Evolutionary conservation across 1,284 basidiomycete genomes (phyloP).

Genomic region (Ganoderma meredithae): DNA sequence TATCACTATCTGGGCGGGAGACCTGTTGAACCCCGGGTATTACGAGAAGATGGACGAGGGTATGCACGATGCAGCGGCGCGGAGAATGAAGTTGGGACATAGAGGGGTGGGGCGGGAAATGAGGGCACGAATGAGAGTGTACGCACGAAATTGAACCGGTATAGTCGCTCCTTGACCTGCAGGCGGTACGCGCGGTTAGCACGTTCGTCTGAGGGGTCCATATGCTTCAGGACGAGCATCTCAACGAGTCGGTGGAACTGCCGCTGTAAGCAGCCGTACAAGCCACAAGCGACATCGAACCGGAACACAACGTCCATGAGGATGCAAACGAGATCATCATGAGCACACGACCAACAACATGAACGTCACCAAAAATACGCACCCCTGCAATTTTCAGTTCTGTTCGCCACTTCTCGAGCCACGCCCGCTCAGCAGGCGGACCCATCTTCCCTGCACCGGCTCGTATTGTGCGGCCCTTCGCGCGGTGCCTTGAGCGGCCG

Average conservation of each 20-base stretch:
- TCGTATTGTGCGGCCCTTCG: conserved; percentile 47
- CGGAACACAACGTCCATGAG: neutral
- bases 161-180: conserved; percentile 93
- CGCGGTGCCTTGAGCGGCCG: conserved; percentile 64
- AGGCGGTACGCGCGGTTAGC: conserved; percentile 75
- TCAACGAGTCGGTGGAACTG: conserved; percentile 94
- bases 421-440: conserved; percentile 79
- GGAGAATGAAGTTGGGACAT: neutral
- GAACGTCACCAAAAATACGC: conserved; percentile 38
- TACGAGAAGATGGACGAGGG: neutral
- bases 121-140: neutral
- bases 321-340: conserved; percentile 17
- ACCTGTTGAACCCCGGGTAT: neutral
- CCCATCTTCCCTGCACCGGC: conserved; percentile 74
- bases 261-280: conserved; percentile 58
- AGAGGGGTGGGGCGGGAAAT: neutral
- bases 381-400: conserved; percentile 92
- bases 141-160: conserved; percentile 93
- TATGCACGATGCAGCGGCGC: neutral
- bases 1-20: conserved; percentile 7
- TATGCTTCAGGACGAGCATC: conserved; percentile 84
- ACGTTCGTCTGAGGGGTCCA: conserved; percentile 69
- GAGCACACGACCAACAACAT: conserved; percentile 3
- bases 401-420: conserved; percentile 83
- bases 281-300: conserved; percentile 13